Percentiles rank a stretch among this genome's conserved stretches.
Conservation (phyloP, 2,329 filamentous ascomycete genomes). For the Fusarium continuum region DNA sequence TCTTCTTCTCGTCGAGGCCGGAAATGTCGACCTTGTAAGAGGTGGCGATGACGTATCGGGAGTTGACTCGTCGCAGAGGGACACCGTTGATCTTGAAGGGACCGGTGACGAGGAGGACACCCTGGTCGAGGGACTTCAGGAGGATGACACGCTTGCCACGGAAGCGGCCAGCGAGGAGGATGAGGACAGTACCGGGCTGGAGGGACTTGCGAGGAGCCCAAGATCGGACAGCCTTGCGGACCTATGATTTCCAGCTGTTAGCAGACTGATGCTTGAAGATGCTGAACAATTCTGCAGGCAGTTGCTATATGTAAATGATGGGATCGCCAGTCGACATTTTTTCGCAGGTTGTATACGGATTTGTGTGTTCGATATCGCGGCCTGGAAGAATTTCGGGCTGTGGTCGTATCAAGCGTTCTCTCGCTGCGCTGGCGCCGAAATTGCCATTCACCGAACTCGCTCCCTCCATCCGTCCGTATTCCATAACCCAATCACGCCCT, state of each 20-base stretch:
- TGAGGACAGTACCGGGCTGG: slow-evolving; percentile 94
- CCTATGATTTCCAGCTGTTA: slow-evolving; percentile 63
- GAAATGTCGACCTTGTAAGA: slow-evolving; percentile 84
- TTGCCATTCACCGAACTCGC: slow-evolving; percentile 13
- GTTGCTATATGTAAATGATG: background rate
- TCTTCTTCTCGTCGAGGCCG: slow-evolving; percentile 90
- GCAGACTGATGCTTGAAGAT: slow-evolving; percentile 29
- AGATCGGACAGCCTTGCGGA: slow-evolving; percentile 91
- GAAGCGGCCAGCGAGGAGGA: slow-evolving; percentile 99
- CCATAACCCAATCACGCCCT: slow-evolving; percentile 12
- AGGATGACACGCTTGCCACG: slow-evolving; percentile 99
- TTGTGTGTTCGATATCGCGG: slow-evolving; percentile 29
- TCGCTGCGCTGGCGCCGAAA: slow-evolving; percentile 18
- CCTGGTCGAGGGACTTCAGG: slow-evolving; percentile 96
- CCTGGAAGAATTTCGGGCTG: slow-evolving; percentile 26
- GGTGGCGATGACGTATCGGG: slow-evolving; percentile 92
- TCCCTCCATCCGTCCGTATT: slow-evolving; percentile 18
- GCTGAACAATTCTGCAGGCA: slow-evolving; percentile 8
- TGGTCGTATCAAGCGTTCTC: slow-evolving; percentile 11
- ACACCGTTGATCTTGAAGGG: slow-evolving; percentile 99
- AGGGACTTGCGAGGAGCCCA: slow-evolving; percentile 89
- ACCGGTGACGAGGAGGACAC: slow-evolving; percentile 97
- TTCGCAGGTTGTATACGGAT: slow-evolving; percentile 7
- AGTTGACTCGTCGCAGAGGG: slow-evolving; percentile 92
- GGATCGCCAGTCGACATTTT: slow-evolving; percentile 30